A percentile compares a stretch with the other conserved stretches of the same genome.
These are phyloP conservation scores for Fusarium decemcellulare DNA, from an alignment of 2,329 filamentous ascomycete genomes.

Conservation along the genomic window DNA sequence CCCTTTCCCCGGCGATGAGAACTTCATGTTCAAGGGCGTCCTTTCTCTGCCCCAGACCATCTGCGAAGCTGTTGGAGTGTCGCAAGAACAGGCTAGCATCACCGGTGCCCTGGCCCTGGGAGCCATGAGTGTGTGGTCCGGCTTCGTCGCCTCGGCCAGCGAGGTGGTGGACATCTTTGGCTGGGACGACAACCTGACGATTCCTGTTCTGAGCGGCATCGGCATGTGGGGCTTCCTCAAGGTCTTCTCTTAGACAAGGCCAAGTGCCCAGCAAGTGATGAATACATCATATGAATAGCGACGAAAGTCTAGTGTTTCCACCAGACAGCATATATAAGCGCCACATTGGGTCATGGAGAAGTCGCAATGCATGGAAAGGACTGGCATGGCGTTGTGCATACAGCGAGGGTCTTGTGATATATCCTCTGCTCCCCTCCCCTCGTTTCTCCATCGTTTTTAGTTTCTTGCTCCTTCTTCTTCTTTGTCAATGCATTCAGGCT, in stretches of 20 bases:
- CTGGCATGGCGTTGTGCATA: conserved; percentile 34
- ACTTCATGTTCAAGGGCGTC: conserved; percentile 82
- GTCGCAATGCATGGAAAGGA: conserved; percentile 14
- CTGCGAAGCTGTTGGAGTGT: conserved; percentile 73
- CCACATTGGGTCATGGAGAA: conserved; percentile 16
- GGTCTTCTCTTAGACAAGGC: conserved; percentile 75
- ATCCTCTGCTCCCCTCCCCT: conserved; percentile 19
- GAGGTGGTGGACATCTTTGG: conserved; percentile 93
- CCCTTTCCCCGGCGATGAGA: conserved; percentile 77
- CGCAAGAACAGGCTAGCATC: conserved; percentile 71
- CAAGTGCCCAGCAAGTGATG: conserved; percentile 2
- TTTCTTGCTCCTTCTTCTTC: conserved; percentile 32
- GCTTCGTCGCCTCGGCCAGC: conserved; percentile 89
- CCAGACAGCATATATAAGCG: conserved; percentile 29
- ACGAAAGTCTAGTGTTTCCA: neutral
- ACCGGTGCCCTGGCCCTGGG: conserved; percentile 81
- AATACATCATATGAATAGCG: conserved; percentile 13
- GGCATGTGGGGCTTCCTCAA: conserved; percentile 95
- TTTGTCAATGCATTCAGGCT: conserved; percentile 24
- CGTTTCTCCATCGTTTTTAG: conserved; percentile 17
- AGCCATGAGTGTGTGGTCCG: conserved; percentile 87
- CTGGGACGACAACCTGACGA: conserved; percentile 98
- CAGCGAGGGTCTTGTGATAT: conserved; percentile 13
- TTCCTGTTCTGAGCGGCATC: conserved; percentile 89
- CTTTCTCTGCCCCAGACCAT: conserved; percentile 77